These are phyloP conservation scores for Aspergillus mulundensis DNA, from an alignment of 495 filamentous ascomycete genomes.

Conservation along the genomic window DNA sequence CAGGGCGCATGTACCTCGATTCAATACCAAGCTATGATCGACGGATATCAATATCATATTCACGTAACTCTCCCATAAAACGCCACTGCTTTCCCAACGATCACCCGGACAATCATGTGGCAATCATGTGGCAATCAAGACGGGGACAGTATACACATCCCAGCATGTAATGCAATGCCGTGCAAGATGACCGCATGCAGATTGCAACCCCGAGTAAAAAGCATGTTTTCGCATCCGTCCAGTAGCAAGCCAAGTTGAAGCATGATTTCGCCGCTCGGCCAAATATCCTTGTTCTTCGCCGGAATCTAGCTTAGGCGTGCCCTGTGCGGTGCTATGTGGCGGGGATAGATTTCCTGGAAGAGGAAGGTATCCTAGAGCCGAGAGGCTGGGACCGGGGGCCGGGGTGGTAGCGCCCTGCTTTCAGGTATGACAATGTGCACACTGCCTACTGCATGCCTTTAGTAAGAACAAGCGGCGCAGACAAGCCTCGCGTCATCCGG, in stretches of 20 bases:
- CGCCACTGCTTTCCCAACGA: neutral
- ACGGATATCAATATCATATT: neutral
- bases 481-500: too few species aligned
- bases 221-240: neutral
- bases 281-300: neutral
- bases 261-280: neutral
- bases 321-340: neutral
- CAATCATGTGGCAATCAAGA: neutral
- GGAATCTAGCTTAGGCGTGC: neutral
- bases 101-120: neutral
- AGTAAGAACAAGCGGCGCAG: too few species aligned
- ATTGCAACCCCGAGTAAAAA: neutral
- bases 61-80: neutral
- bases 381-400: too few species aligned
- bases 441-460: too few species aligned
- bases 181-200: slow-evolving; percentile 1
- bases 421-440: too few species aligned
- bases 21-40: neutral
- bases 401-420: too few species aligned
- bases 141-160: neutral
- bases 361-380: too few species aligned
- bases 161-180: neutral
- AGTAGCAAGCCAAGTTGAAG: neutral
- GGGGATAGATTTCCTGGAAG: too few species aligned
- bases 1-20: neutral